phyloP scores from a whole-genome alignment of 805 yeast genomes.

The Yarrowia alimentaria region DNA sequence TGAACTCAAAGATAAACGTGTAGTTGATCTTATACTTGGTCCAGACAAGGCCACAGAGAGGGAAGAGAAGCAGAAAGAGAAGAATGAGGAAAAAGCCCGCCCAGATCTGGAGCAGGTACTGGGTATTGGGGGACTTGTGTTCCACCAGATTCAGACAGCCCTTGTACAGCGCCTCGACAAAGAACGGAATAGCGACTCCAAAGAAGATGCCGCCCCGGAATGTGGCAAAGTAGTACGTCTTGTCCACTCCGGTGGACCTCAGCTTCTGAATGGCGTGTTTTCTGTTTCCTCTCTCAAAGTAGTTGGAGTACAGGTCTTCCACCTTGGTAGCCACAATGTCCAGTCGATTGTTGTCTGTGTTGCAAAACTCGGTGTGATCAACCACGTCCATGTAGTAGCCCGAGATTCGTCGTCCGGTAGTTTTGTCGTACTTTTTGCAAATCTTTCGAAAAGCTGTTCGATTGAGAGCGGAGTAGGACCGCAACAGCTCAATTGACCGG shows the following conservation, averaged over 20 bases:
- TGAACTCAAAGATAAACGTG: conserved; percentile 86
- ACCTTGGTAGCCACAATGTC: conserved; percentile 61
- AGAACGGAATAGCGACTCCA: conserved; percentile 70
- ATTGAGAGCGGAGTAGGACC: conserved; percentile 71
- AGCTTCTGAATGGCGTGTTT: conserved; percentile 71
- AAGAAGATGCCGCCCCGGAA: conserved; percentile 64
- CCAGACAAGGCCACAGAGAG: conserved; percentile 72
- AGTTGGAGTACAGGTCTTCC: conserved; percentile 64
- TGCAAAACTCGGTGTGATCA: conserved; percentile 51
- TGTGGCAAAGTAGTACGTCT: conserved; percentile 43
- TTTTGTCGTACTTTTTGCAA: conserved; percentile 86
- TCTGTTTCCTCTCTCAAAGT: conserved; percentile 68
- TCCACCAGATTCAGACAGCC: conserved; percentile 49
- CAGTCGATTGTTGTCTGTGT: conserved; percentile 57
- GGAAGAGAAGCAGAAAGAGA: conserved; percentile 62
- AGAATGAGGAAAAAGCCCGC: conserved; percentile 77
- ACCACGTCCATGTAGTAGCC: conserved; percentile 56
- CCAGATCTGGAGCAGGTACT: conserved; percentile 78
- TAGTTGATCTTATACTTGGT: conserved; percentile 74
- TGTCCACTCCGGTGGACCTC: conserved; percentile 47
- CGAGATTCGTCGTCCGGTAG: conserved; percentile 48
- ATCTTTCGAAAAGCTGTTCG: conserved; percentile 87
- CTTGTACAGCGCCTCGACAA: conserved; percentile 54
- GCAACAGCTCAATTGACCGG: conserved; percentile 65
- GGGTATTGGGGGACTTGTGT: conserved; percentile 52